Evolutionary conservation across 148 eudicot species (phyloP).

Genomic region (Cornus controversa): DNA sequence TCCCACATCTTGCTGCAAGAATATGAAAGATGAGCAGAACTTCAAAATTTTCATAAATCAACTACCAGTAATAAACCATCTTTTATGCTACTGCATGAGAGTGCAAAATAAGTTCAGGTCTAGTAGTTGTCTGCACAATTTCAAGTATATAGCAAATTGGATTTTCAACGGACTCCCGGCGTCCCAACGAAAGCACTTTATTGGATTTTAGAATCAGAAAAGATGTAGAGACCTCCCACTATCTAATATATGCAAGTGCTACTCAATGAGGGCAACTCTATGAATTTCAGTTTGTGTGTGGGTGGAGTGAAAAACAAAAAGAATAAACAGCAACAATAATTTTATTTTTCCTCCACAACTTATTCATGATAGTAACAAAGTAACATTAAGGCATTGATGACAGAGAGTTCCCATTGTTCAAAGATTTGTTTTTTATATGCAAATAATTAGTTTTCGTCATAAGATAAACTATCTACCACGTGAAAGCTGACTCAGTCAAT

Average conservation of each 20-base stretch:
- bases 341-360: too few relatives aligned
- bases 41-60: not conserved
- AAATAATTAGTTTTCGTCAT: too few relatives aligned
- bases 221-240: not conserved
- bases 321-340: too few relatives aligned
- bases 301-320: too few relatives aligned
- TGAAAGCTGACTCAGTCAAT: too few relatives aligned
- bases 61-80: not conserved
- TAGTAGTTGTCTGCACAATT: not conserved
- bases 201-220: constrained; percentile 2
- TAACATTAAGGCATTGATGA: too few relatives aligned
- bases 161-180: not conserved
- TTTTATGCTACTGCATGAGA: not conserved
- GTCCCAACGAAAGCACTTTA: not conserved
- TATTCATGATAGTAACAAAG: too few relatives aligned
- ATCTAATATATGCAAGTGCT: not conserved
- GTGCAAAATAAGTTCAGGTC: not conserved
- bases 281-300: not conserved
- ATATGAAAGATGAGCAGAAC: not conserved
- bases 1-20: constrained; percentile 58
- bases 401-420: too few relatives aligned
- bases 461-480: too few relatives aligned
- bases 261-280: not conserved
- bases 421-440: too few relatives aligned
- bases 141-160: not conserved